These are phyloP conservation scores for Lichenothelia convexa DNA, from an alignment of 495 filamentous ascomycete genomes.

Conservation along the genomic window DNA sequence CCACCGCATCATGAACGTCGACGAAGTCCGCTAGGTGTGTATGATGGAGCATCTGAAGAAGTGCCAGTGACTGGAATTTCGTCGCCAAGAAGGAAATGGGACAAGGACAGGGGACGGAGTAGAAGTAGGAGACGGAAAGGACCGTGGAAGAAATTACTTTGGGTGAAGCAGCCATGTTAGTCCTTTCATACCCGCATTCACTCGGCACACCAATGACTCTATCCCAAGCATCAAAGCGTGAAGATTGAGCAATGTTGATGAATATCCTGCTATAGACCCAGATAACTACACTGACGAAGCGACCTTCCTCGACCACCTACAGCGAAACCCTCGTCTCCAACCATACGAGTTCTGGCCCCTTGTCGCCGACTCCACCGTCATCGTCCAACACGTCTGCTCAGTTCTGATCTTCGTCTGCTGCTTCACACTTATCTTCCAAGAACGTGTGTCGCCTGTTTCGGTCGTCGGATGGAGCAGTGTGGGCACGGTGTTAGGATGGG, in stretches of 20 bases:
- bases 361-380: constrained; percentile 86
- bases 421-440: constrained; percentile 77
- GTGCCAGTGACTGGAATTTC: too few species aligned
- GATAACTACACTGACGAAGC: constrained; percentile 97
- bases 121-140: constrained; percentile 46
- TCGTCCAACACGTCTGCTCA: constrained; percentile 88
- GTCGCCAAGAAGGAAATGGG: constrained; percentile 27
- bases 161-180: constrained; percentile 97
- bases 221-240: background rate
- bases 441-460: constrained; percentile 66
- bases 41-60: too few species aligned
- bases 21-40: too few species aligned
- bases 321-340: constrained; percentile 82
- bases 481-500: constrained; percentile 74
- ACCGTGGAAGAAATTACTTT: constrained; percentile 85
- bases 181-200: too few species aligned
- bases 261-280: constrained; percentile 46
- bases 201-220: constrained; percentile 18
- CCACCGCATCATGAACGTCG: too few species aligned
- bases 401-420: constrained; percentile 88
- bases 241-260: background rate
- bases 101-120: constrained; percentile 33
- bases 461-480: constrained; percentile 71
- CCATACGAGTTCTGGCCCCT: constrained; percentile 98
- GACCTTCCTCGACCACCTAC: constrained; percentile 88